Base-by-base conservation (phyloP, 805 yeast genomes). In the Wickerhamiella spandovensis region DNA sequence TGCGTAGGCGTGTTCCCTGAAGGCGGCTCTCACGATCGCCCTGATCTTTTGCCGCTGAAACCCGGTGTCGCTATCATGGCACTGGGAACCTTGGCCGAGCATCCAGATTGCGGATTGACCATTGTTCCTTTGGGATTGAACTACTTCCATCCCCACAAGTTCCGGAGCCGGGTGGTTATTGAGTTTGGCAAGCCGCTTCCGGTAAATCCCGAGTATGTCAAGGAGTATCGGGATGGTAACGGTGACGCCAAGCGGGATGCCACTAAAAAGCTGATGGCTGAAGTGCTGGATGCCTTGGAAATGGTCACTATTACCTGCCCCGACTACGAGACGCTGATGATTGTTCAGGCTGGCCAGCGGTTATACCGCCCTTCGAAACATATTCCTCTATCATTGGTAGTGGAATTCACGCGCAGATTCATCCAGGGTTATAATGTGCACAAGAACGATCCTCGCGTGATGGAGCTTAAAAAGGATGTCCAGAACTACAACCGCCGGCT, bases 11-110 rank as follows among this genome's bases (percentile, higher is more conserved):
- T 92, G 44, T 92, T 88, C 69, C 97, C 98, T 8, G 98, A 92
- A 70, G 98, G 98, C 52, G 98, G 98, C 1, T 87, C 96, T 12
- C 98, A 90, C 61, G 98, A 90, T 65, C 74, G 98, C 57, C 81
- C 97, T 0, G 94, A 87, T 55, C 67, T 90, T 57, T 72, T 90
- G 47, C 98, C 98, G 0, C 71, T 90, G 57, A 90, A 92, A 63
- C 96, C 97, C 1, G 98, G 98, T 54, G 97, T 92, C 8, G 96
- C 96, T 2, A 84, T 90, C 51, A 92, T 90, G 97, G 98, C 97
- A 0, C 72, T 92, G 28, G 98, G 97, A 8, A 92, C 97, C 9
- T 77, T 89, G 79, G 84, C 80, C 22, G 73, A 78, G 53, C 76
- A 84, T 58, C 87, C 92, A 0, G 75, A 76, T 44, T 79, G 84